Percentiles rank a stretch among this genome's conserved stretches.
Conservation (phyloP, 176 grass and related monocot genomes). For the Cocos nucifera region DNA sequence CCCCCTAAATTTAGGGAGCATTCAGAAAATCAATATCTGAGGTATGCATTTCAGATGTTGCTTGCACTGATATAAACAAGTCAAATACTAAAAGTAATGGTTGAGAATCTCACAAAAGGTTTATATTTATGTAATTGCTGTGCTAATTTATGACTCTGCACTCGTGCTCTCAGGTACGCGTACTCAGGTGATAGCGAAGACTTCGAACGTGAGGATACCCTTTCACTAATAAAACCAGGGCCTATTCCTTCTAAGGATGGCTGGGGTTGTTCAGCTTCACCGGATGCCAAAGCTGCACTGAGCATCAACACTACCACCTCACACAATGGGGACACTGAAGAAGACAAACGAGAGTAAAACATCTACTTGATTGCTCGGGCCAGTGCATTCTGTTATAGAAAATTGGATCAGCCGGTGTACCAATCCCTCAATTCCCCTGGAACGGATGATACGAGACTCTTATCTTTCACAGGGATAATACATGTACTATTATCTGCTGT, state of each 20-base stretch:
- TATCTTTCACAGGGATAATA: not conserved
- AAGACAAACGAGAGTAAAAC: not conserved
- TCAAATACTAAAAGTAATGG: no score
- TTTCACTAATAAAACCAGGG: not conserved
- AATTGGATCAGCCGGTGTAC: no score
- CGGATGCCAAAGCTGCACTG: not conserved
- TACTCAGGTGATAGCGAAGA: constrained; percentile 6
- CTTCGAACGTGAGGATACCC: constrained; percentile 1
- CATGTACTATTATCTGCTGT: not conserved
- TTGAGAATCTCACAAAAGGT: no score
- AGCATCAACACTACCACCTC: not conserved
- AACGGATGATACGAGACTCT: no score
- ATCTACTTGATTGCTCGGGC: no score
- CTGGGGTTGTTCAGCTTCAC: constrained; percentile 3
- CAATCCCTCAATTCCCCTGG: no score
- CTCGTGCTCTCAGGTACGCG: not conserved
- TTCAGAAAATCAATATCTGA: no score
- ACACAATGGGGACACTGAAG: not conserved
- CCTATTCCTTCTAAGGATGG: constrained; percentile 3
- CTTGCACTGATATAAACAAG: no score
- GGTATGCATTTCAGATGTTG: no score
- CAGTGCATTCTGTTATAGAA: no score
- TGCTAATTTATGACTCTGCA: not conserved
- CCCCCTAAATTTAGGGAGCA: no score
- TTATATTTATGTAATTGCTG: not conserved